These are phyloP conservation scores for Rhizoclosmatium globosum DNA, from an alignment of 192 early-diverging fungal genomes.

Conservation along the genomic window DNA sequence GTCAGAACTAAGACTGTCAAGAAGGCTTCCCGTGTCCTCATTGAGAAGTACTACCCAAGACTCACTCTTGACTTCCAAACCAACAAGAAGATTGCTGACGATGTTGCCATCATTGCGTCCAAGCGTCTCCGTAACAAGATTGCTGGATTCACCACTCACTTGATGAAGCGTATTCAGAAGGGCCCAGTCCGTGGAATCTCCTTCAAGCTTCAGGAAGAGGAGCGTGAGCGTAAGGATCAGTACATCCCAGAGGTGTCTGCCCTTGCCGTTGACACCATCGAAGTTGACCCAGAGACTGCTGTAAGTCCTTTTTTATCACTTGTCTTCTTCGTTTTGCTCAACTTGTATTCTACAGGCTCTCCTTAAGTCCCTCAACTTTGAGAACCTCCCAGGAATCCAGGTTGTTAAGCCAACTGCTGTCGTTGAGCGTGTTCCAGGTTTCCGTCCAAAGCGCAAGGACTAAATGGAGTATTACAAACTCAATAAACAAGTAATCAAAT, in stretches of 20 bases:
- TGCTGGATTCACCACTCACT: slow-evolving; percentile 99
- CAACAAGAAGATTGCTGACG: slow-evolving; percentile 99
- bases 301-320: slow-evolving; percentile 45
- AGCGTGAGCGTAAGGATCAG: slow-evolving; percentile 99
- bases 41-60: slow-evolving; percentile 99
- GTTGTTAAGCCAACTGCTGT: slow-evolving; percentile 58
- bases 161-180: slow-evolving; percentile 99
- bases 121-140: slow-evolving; percentile 99
- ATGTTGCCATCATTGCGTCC: slow-evolving; percentile 97
- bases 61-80: slow-evolving; percentile 99
- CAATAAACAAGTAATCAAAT: neutral
- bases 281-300: slow-evolving; percentile 95
- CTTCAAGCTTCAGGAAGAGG: slow-evolving; percentile 99
- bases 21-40: slow-evolving; percentile 99
- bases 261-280: slow-evolving; percentile 87
- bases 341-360: slow-evolving; percentile 64
- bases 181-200: slow-evolving; percentile 99
- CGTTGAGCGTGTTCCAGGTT: slow-evolving; percentile 48
- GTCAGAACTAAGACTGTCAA: slow-evolving; percentile 99
- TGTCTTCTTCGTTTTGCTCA: neutral
- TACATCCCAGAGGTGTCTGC: slow-evolving; percentile 99
- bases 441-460: neutral
- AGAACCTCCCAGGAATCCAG: slow-evolving; percentile 85
- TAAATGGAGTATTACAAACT: no score
- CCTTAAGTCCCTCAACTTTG: slow-evolving; percentile 97